Conservation (phyloP, 345 rosid species). For the Syzygium grande region DNA sequence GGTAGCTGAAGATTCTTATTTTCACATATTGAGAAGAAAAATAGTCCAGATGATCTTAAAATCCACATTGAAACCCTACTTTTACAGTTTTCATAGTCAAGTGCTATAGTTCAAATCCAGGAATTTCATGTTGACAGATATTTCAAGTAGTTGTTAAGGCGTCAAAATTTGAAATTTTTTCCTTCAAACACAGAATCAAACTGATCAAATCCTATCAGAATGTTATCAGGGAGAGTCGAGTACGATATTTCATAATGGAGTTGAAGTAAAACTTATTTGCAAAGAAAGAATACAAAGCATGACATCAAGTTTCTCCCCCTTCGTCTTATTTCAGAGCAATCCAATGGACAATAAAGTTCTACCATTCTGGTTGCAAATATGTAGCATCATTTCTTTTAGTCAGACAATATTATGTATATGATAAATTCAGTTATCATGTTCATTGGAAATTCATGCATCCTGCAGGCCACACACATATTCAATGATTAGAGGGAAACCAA, state of each 20-base stretch:
- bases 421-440: neutral
- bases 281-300: neutral
- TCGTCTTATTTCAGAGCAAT: neutral
- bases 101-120: neutral
- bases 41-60: neutral
- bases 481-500: slow-evolving; percentile 3
- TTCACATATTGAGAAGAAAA: neutral
- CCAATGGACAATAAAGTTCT: neutral
- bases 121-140: neutral
- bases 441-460: neutral
- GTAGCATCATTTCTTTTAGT: neutral
- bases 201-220: neutral
- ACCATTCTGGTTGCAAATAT: neutral
- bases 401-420: neutral
- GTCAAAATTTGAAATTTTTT: neutral
- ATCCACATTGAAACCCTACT: neutral
- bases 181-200: neutral
- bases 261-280: neutral
- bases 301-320: neutral
- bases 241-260: neutral
- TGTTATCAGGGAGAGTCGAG: neutral
- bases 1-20: neutral
- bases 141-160: neutral
- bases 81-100: neutral
- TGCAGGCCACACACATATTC: neutral